phyloP scores from a whole-genome alignment of 2,329 filamentous ascomycete genomes.

The Microascus cirrosus region DNA sequence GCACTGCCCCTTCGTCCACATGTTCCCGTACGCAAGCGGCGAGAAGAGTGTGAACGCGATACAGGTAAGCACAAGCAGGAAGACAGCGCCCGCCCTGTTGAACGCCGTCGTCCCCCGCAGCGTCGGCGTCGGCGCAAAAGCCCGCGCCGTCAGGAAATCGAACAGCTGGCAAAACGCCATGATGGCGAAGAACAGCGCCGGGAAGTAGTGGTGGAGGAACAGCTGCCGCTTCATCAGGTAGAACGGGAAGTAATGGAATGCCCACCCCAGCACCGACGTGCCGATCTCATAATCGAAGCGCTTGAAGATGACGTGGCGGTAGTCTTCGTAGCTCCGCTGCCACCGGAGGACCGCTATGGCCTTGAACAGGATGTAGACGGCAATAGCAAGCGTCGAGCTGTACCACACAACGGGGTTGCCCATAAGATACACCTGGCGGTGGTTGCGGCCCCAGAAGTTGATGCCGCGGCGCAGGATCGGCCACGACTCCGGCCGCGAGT shows the following conservation, averaged over 20 bases:
- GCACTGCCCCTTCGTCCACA: conserved; percentile 86
- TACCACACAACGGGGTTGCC: conserved; percentile 96
- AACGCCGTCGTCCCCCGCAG: conserved; percentile 27
- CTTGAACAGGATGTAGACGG: conserved; percentile 74
- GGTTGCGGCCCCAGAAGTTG: conserved; percentile 96
- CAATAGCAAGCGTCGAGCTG: conserved; percentile 69
- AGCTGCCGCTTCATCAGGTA: conserved; percentile 96
- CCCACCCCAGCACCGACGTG: conserved; percentile 83
- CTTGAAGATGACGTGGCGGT: conserved; percentile 73
- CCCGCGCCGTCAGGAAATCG: conserved; percentile 69
- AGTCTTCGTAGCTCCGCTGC: conserved; percentile 89
- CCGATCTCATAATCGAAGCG: conserved; percentile 97
- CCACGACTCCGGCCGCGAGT: conserved; percentile 90
- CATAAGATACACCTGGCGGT: conserved; percentile 92
- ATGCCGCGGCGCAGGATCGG: conserved; percentile 86
- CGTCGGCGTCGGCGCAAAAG: neutral
- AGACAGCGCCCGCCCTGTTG: conserved; percentile 61
- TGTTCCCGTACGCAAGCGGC: conserved; percentile 83
- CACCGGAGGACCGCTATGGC: conserved; percentile 77
- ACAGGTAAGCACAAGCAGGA: conserved; percentile 64
- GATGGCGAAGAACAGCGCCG: conserved; percentile 89
- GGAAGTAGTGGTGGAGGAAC: conserved; percentile 98
- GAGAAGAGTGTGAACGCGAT: conserved; percentile 75
- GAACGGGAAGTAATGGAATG: conserved; percentile 98
- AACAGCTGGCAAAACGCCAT: conserved; percentile 81